Conservation (phyloP, 148 eudicot species). For the Camellia granthamiana region DNA sequence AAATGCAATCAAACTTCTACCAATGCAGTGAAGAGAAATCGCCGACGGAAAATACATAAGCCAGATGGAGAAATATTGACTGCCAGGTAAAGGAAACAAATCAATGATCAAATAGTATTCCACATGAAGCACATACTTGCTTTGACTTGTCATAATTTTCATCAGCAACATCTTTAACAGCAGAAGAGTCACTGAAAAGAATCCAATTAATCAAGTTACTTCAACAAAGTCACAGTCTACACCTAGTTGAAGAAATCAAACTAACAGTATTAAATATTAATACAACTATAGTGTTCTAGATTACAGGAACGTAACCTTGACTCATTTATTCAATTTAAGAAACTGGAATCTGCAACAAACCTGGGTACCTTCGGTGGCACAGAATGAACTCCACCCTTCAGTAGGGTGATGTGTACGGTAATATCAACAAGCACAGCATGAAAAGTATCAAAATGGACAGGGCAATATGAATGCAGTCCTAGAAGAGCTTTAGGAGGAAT, state of each 20-base stretch:
- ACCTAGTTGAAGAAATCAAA: not conserved
- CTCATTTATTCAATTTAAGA: slow-evolving; percentile 13
- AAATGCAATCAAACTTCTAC: slow-evolving; percentile 5
- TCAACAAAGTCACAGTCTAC: not conserved
- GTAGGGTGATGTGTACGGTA: slow-evolving; percentile 66
- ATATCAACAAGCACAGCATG: slow-evolving; percentile 88
- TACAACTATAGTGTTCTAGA: not conserved
- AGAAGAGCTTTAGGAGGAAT: slow-evolving; percentile 88
- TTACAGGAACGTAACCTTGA: not conserved
- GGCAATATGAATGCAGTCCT: slow-evolving; percentile 93
- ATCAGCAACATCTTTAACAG: slow-evolving; percentile 29
- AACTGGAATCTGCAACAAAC: slow-evolving; percentile 62
- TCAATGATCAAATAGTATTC: slow-evolving; percentile 2
- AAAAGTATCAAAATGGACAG: slow-evolving; percentile 88
- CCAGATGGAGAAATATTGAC: not conserved
- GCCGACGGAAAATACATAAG: not conserved
- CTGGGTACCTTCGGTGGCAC: slow-evolving; percentile 66
- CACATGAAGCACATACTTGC: slow-evolving; percentile 50
- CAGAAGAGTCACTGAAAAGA: slow-evolving; percentile 41
- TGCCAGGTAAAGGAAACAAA: not conserved
- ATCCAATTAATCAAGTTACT: slow-evolving; percentile 12
- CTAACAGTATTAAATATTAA: not conserved
- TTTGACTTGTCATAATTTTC: slow-evolving; percentile 31
- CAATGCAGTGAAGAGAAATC: slow-evolving; percentile 1
- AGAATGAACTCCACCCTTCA: slow-evolving; percentile 55